A percentile compares a stretch with the other conserved stretches of the same genome.
Evolutionary conservation across 2,329 filamentous ascomycete genomes (phyloP).

Genomic region (Tolypocladium pustulatum): DNA sequence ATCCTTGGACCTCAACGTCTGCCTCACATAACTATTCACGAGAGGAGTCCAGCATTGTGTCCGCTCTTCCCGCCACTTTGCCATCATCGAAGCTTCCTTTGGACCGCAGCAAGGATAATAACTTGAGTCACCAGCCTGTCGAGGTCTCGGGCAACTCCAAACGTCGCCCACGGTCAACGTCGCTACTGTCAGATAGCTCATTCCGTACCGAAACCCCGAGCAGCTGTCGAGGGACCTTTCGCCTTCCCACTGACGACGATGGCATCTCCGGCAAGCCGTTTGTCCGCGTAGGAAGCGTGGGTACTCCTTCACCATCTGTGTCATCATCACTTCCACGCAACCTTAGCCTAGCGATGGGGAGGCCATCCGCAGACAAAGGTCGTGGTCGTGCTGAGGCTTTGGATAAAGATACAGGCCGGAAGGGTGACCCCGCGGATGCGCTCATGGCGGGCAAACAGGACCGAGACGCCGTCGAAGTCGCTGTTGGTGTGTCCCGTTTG

Average conservation of each 20-base stretch:
- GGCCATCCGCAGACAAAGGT: neutral
- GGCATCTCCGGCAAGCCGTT: constrained; percentile 47
- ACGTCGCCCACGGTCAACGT: constrained; percentile 8
- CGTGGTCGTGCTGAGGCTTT: neutral
- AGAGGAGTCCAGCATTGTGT: neutral
- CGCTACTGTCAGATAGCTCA: constrained; percentile 9
- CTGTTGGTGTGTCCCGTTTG: constrained; percentile 81
- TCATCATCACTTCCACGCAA: constrained; percentile 3
- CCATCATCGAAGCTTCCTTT: neutral
- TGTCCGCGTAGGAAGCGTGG: constrained; percentile 31
- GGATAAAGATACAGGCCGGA: neutral
- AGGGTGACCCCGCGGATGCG: neutral
- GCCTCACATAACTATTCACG: constrained; percentile 8
- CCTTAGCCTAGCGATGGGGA: neutral
- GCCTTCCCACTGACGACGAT: constrained; percentile 25
- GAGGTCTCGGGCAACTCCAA: constrained; percentile 5
- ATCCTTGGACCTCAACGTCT: constrained; percentile 3
- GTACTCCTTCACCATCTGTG: constrained; percentile 9
- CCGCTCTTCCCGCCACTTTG: no score
- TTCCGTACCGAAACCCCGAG: constrained; percentile 12
- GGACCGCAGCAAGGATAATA: neutral
- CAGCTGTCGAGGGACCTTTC: constrained; percentile 10
- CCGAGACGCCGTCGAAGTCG: constrained; percentile 44
- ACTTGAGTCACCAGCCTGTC: neutral
- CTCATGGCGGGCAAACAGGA: neutral